Evolutionary conservation across 2,329 filamentous ascomycete species (phyloP).

Genomic region (Fusarium ramigenum): DNA sequence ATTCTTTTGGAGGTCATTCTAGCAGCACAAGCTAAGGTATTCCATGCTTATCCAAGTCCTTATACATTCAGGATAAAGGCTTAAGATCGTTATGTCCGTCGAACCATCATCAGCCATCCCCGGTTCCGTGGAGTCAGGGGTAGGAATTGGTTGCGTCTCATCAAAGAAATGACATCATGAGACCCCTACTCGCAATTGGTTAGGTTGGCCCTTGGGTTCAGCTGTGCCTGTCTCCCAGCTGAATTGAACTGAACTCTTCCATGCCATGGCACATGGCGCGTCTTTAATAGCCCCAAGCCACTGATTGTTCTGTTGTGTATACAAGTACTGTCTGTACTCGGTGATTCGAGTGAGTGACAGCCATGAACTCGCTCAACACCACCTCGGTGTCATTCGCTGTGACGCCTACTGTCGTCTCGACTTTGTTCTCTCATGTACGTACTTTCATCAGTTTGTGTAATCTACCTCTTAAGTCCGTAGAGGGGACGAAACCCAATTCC

Average conservation of each 20-base stretch:
- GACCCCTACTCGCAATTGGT: conserved; percentile 24
- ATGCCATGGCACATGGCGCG: conserved; percentile 19
- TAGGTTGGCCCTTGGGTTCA: conserved; percentile 21
- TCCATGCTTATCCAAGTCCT: no score
- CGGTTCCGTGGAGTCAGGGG: conserved; percentile 32
- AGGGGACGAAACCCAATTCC: neutral
- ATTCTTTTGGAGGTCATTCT: neutral
- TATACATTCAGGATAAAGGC: neutral
- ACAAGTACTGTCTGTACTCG: neutral
- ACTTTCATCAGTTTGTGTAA: neutral
- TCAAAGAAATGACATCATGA: conserved; percentile 41
- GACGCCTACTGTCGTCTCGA: conserved; percentile 87
- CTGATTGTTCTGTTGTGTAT: conserved; percentile 5
- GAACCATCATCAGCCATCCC: neutral
- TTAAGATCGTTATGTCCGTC: neutral
- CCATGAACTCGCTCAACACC: conserved; percentile 73
- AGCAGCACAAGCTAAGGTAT: no score
- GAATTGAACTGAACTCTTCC: conserved; percentile 3
- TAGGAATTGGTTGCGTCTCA: conserved; percentile 14
- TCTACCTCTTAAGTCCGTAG: conserved; percentile 7
- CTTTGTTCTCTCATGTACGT: conserved; percentile 84
- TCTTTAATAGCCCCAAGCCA: conserved; percentile 9
- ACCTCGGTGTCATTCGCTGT: conserved; percentile 84
- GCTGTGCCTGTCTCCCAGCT: conserved; percentile 3
- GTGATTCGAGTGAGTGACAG: neutral